These are phyloP conservation scores for Cenchrus purpureus DNA, from an alignment of 176 grass and related monocot species.

Conservation along the genomic window DNA sequence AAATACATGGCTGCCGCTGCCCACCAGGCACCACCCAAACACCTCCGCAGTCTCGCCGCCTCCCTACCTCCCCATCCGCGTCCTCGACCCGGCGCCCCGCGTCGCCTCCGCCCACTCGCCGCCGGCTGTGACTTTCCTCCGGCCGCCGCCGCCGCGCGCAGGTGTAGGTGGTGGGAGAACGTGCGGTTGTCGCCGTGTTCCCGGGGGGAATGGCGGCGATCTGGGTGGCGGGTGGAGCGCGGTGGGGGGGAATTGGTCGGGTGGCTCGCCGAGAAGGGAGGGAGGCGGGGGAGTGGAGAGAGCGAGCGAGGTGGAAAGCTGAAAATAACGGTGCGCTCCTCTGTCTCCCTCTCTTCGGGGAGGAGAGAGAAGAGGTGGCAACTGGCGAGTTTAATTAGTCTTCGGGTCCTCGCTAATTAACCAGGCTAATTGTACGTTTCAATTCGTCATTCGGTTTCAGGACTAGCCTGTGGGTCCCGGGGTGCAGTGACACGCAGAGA, in stretches of 20 bases:
- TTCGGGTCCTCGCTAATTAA: neutral
- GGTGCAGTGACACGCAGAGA: neutral
- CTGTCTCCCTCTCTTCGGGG: conserved; percentile 2
- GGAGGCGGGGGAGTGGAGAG: conserved; percentile 1
- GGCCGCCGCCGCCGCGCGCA: neutral
- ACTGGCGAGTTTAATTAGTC: neutral
- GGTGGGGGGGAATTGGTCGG: conserved; percentile 41
- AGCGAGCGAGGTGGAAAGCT: conserved; percentile 25
- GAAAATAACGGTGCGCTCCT: conserved; percentile 40
- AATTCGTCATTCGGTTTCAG: neutral
- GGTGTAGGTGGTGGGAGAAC: neutral
- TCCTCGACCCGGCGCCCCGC: neutral
- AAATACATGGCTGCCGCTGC: conserved; percentile 68
- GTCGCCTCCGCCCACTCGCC: neutral
- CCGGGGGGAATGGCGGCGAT: conserved; percentile 51
- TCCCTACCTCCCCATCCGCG: conserved; percentile 47
- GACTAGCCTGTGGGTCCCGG: neutral
- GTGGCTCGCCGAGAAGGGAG: conserved; percentile 51
- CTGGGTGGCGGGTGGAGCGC: conserved; percentile 25
- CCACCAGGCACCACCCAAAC: neutral
- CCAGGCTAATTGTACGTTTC: neutral
- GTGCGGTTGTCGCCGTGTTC: conserved; percentile 7
- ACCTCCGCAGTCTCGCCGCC: neutral
- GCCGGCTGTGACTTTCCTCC: conserved; percentile 10
- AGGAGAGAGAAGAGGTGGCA: neutral